These are phyloP conservation scores for Davidsoniella eucalypti DNA, from an alignment of 2,329 filamentous ascomycete species.

Conservation along the genomic window DNA sequence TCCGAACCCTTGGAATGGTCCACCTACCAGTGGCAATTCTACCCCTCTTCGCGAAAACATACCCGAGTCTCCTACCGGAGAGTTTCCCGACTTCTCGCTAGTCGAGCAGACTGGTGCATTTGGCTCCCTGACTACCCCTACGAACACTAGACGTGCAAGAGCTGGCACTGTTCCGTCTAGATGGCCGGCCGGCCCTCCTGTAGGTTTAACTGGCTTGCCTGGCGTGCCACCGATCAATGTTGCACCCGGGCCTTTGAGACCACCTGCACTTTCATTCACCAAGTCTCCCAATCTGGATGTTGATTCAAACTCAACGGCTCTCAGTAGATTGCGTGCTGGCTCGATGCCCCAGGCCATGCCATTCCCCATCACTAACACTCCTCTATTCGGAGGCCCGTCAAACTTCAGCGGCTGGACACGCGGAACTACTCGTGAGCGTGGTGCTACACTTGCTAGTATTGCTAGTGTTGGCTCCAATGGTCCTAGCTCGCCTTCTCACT, in stretches of 20 bases:
- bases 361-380: slow-evolving; percentile 33
- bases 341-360: slow-evolving; percentile 84
- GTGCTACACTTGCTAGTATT: slow-evolving; percentile 66
- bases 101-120: slow-evolving; percentile 33
- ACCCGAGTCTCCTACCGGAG: slow-evolving; percentile 88
- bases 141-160: slow-evolving; percentile 53
- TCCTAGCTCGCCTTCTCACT: slow-evolving; percentile 72
- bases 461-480: slow-evolving; percentile 84
- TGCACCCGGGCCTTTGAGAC: slow-evolving; percentile 6
- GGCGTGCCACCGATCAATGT: slow-evolving; percentile 6
- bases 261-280: slow-evolving; percentile 38
- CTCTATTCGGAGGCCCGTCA: slow-evolving; percentile 64
- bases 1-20: slow-evolving; percentile 76
- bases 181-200: slow-evolving; percentile 51
- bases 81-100: slow-evolving; percentile 64
- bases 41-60: slow-evolving; percentile 95
- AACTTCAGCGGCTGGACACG: slow-evolving; percentile 73
- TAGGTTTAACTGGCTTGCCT: slow-evolving; percentile 40
- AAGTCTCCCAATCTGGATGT: slow-evolving; percentile 46
- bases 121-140: slow-evolving; percentile 38
- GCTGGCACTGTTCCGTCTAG: slow-evolving; percentile 93
- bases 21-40: slow-evolving; percentile 89
- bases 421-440: slow-evolving; percentile 54
- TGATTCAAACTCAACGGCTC: slow-evolving; percentile 44
- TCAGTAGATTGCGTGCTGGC: slow-evolving; percentile 69